A percentile compares a stretch with the other conserved stretches of the same genome.
phyloP scores from a whole-genome alignment of 2,329 filamentous ascomycete genomes.

The Aspergillus sp. region DNA sequence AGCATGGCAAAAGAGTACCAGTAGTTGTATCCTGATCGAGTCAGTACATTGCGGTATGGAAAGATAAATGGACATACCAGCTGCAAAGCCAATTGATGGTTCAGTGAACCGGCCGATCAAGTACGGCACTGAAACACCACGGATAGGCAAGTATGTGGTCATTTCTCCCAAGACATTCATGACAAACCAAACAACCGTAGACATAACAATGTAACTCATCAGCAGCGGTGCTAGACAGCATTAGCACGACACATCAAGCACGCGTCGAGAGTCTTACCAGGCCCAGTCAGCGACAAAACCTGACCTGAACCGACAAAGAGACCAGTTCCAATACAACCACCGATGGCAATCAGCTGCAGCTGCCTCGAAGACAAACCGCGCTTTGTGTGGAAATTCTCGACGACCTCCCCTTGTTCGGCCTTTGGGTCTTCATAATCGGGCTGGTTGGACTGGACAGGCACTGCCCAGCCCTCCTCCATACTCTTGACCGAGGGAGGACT shows the following conservation, averaged over 20 bases:
- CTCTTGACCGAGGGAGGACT: slow-evolving; percentile 15
- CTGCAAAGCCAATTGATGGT: slow-evolving; percentile 59
- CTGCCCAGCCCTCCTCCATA: slow-evolving; percentile 15
- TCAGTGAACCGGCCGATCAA: slow-evolving; percentile 61
- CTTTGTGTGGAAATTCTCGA: slow-evolving; percentile 26
- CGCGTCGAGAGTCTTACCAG: slow-evolving; percentile 27
- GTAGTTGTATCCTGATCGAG: slow-evolving; percentile 28
- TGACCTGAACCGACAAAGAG: slow-evolving; percentile 57
- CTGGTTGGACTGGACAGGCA: slow-evolving; percentile 1
- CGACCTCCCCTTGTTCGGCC: slow-evolving; percentile 15
- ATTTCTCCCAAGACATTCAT: slow-evolving; percentile 60
- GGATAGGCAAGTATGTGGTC: slow-evolving; percentile 60
- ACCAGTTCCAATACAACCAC: slow-evolving; percentile 52
- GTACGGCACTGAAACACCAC: slow-evolving; percentile 59
- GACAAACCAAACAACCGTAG: slow-evolving; percentile 44
- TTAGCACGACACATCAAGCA: neutral
- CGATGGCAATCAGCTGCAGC: slow-evolving; percentile 48
- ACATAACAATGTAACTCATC: slow-evolving; percentile 44
- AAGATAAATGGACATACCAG: slow-evolving; percentile 29
- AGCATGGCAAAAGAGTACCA: slow-evolving; percentile 49
- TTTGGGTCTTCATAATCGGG: slow-evolving; percentile 18
- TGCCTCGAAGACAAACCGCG: slow-evolving; percentile 45
- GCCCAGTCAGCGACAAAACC: slow-evolving; percentile 54
- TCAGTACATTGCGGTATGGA: slow-evolving; percentile 4
- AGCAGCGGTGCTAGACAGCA: slow-evolving; percentile 35